Conservation (phyloP, 495 filamentous ascomycete genomes). For the Lasiosphaeria hispida region DNA sequence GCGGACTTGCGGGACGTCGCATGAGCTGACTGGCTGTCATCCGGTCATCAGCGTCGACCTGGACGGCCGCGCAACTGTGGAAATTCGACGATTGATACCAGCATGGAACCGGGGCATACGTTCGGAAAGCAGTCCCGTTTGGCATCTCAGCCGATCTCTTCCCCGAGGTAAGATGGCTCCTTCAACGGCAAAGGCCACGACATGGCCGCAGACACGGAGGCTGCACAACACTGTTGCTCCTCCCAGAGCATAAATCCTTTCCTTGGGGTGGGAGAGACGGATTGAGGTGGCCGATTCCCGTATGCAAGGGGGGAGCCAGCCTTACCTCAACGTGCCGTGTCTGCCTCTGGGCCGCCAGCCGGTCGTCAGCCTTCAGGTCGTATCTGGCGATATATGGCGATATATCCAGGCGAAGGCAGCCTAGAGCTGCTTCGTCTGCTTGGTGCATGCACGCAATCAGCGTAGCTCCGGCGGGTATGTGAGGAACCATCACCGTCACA, state of each 20-base stretch:
- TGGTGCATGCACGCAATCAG: conserved; percentile 34
- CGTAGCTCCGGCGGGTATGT: conserved; percentile 43
- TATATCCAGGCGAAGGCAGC: conserved; percentile 14
- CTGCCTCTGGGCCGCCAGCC: background rate
- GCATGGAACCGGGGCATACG: no score
- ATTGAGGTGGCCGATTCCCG: background rate
- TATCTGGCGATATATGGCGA: background rate
- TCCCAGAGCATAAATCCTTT: no score
- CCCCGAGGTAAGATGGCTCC: no score
- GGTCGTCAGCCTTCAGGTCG: conserved; percentile 1
- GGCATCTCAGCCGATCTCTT: no score
- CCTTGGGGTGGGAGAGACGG: background rate
- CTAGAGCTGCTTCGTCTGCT: conserved; percentile 2
- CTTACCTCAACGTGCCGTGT: background rate
- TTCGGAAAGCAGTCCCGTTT: no score
- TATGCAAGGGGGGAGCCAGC: background rate
- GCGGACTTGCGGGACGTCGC: no score
- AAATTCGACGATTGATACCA: no score
- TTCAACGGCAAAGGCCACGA: no score
- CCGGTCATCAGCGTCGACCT: no score
- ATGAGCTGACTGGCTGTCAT: no score
- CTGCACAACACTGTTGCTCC: background rate
- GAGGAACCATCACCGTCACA: conserved; percentile 14
- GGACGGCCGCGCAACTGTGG: no score
- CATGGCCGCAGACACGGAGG: no score